These are phyloP conservation scores for Scedosporium apiospermum DNA, from an alignment of 2,329 filamentous ascomycete species.

Conservation along the genomic window DNA sequence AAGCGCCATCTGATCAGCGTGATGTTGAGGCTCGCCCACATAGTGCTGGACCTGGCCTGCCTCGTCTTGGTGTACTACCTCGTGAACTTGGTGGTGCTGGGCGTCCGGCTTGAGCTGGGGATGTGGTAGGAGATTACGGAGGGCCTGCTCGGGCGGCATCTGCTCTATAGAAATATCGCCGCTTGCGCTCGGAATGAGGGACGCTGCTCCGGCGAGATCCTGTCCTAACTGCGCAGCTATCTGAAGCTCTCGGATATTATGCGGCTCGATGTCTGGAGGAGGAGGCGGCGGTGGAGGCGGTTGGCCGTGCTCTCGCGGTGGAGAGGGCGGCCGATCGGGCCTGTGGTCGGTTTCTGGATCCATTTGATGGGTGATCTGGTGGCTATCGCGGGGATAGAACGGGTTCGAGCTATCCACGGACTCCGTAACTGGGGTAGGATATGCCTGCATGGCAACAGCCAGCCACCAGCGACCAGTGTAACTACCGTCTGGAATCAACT, in stretches of 20 bases:
- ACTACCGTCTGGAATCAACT: neutral
- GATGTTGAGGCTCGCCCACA: constrained; percentile 6
- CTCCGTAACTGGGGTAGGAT: neutral
- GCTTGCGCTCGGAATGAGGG: constrained; percentile 39
- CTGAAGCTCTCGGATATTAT: constrained; percentile 37
- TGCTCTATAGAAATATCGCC: constrained; percentile 30
- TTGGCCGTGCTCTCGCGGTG: neutral
- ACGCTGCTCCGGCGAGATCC: constrained; percentile 33
- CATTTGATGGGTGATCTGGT: constrained; percentile 1
- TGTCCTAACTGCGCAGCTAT: constrained; percentile 49
- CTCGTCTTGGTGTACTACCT: constrained; percentile 13
- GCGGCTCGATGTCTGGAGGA: neutral
- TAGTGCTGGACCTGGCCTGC: constrained; percentile 6
- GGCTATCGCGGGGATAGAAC: constrained; percentile 1
- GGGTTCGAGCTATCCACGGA: constrained; percentile 1
- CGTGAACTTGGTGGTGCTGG: constrained; percentile 12
- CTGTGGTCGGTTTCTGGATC: neutral
- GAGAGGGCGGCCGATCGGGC: constrained; percentile 1
- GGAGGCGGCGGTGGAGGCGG: neutral
- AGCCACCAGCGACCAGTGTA: neutral
- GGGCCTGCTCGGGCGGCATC: constrained; percentile 21
- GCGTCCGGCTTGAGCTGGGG: constrained; percentile 21
- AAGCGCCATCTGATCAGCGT: constrained; percentile 14
- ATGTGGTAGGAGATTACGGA: constrained; percentile 35
- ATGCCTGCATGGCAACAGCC: neutral